Evolutionary conservation across 2,329 filamentous ascomycete species (phyloP), one percentile per base, ranked within the genome.

Genomic region (Colletotrichum sublineola): DNA sequence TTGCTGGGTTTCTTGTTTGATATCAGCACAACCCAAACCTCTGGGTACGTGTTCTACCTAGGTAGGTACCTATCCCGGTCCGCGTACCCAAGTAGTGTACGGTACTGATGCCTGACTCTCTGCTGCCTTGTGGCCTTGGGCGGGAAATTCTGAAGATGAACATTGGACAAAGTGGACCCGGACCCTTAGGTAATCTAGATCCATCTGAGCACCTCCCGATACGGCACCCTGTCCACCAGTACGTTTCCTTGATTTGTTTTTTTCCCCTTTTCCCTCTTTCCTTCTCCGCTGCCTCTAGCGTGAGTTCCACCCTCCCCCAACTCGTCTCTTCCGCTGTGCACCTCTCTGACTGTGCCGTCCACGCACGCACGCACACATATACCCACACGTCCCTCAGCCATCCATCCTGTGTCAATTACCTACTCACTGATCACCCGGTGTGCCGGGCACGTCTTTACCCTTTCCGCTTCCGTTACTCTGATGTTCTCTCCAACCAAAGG

Each of bases 181-280:
- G 9, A 15, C 12, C 38, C 56, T 71, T 71, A 67, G 12, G 42
- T 67, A 67, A 67, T 61, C 68, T 42, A 62, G 68, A 71, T 71
- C 63, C 48, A 71, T 62, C 63, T 53, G 63, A 56, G 48, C 36
- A 36, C 36, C 8, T 44, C 50, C 42, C 67, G 63, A 61, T 62
- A 24, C 57, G 31, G 50, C 68, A 62, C 63, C 56, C 55, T 48
- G 31, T 42, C 68, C 63, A 56, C 56, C 20, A 40, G 20, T 33
- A 33, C 31, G 31, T 52, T 68, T 56, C 48, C 60, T 66, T 67
- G 48, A 44, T 71, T 31, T 66, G 24, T 29, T 40, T 20, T 20
- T 6, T 44, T 8, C 4, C 20, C 40, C 24, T 15, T 20, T 48
- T 46, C 29, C 29, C 50, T 15, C 44, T 48, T 67, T 52, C n/a